Evolutionary conservation across 2,329 filamentous ascomycete genomes (phyloP).

Genomic region (Nannizzia gypsea): DNA sequence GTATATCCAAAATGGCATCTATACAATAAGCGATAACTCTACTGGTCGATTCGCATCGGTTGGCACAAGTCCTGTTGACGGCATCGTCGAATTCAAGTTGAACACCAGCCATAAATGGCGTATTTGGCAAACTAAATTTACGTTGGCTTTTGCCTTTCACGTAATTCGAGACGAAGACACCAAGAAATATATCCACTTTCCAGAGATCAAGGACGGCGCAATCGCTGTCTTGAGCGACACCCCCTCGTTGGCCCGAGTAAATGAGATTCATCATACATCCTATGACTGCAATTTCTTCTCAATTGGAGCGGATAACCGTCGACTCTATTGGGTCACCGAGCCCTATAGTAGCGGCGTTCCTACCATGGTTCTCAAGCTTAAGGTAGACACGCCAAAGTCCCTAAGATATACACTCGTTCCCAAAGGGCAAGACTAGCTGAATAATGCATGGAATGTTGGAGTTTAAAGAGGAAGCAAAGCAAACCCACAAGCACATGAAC

Average conservation of each 20-base stretch:
- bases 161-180: background rate
- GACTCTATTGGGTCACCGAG: slow-evolving; percentile 1
- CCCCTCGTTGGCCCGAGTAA: background rate
- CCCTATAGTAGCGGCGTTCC: background rate
- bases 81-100: background rate
- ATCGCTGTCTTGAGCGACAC: background rate
- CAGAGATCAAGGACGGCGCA: background rate
- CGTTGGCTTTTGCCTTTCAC: background rate
- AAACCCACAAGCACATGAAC: background rate
- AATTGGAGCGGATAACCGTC: background rate
- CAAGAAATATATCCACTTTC: slow-evolving; percentile 3
- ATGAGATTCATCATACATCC: background rate
- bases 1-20: background rate
- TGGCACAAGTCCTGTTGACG: slow-evolving; percentile 1
- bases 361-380: background rate
- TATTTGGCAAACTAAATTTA: background rate
- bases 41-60: background rate
- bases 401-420: background rate
- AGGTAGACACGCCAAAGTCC: background rate
- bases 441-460: background rate
- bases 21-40: background rate
- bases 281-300: background rate
- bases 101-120: background rate
- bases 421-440: background rate
- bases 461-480: background rate